These are phyloP conservation scores for Leishmania tarentolae DNA, from an alignment of 208 protist genomes.

Conservation along the genomic window DNA sequence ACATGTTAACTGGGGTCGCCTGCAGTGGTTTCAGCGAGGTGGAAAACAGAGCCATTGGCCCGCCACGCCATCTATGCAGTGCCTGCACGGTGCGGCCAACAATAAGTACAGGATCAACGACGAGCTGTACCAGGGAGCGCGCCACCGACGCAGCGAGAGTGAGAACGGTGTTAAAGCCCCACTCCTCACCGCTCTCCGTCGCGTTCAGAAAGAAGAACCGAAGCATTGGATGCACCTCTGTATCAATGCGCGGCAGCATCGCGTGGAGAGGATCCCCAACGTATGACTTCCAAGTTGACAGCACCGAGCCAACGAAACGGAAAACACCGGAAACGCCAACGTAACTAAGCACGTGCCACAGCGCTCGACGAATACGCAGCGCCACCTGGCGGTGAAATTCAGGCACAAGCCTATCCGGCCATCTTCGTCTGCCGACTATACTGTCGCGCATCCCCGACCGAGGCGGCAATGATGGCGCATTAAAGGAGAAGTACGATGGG, in stretches of 20 bases:
- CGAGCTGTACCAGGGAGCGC: slow-evolving; percentile 18
- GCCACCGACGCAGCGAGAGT: slow-evolving; percentile 7
- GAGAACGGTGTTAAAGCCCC: slow-evolving; percentile 3
- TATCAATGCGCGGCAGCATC: slow-evolving; percentile 12
- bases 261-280: background rate
- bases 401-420: slow-evolving; percentile 29
- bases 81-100: slow-evolving; percentile 17
- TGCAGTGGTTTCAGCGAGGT: background rate
- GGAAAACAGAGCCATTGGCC: background rate
- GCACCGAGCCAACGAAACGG: background rate
- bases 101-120: slow-evolving; percentile 22
- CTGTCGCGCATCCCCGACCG: background rate
- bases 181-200: slow-evolving; percentile 4
- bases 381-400: slow-evolving; percentile 37
- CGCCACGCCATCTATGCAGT: slow-evolving; percentile 8
- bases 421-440: background rate
- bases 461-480: background rate
- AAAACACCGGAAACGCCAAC: background rate
- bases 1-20: background rate
- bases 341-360: background rate
- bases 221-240: slow-evolving; percentile 10
- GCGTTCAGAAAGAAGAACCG: slow-evolving; percentile 7
- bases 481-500: slow-evolving; percentile 30
- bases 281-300: background rate
- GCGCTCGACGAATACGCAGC: slow-evolving; percentile 20